Conservation (phyloP, 1,284 basidiomycete species). For the Ustilago shanxiensis region DNA sequence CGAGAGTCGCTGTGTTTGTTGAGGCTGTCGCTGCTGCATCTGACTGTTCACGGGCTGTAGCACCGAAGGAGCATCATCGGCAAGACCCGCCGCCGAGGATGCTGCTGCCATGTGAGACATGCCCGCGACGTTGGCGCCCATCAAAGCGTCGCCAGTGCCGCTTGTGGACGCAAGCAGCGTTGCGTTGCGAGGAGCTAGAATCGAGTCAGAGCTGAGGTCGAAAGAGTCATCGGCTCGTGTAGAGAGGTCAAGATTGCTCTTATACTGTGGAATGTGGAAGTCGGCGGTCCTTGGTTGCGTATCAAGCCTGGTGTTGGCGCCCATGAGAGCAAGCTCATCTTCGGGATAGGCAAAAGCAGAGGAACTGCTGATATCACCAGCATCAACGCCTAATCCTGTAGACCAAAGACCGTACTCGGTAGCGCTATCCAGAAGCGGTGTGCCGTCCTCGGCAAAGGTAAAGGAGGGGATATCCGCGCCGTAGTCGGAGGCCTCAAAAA, state of each 20-base stretch:
- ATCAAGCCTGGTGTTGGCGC: conserved; percentile 25
- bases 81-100: conserved; percentile 15
- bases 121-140: conserved; percentile 5
- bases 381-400: conserved; percentile 24
- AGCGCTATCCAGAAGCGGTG: conserved; percentile 29
- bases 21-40: conserved; percentile 21
- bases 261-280: conserved; percentile 17
- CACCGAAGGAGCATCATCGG: conserved; percentile 34
- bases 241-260: conserved; percentile 15
- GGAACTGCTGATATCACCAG: conserved; percentile 16
- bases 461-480: conserved; percentile 31
- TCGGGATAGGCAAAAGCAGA: conserved; percentile 29
- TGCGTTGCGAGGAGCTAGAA: conserved; percentile 14
- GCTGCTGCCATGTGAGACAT: conserved; percentile 9
- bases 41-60: conserved; percentile 27
- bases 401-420: conserved; percentile 44
- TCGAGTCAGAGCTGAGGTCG: conserved; percentile 18
- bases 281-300: conserved; percentile 39
- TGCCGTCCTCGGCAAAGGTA: conserved; percentile 38
- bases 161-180: neutral
- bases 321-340: conserved; percentile 22
- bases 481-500: conserved; percentile 54
- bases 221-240: conserved; percentile 24
- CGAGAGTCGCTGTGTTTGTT: conserved; percentile 16
- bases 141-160: conserved; percentile 8